Percentiles rank a stretch among this genome's conserved stretches.
These are phyloP conservation scores for Rosellinia necatrix DNA, from an alignment of 2,329 filamentous ascomycete genomes.

Conservation along the genomic window DNA sequence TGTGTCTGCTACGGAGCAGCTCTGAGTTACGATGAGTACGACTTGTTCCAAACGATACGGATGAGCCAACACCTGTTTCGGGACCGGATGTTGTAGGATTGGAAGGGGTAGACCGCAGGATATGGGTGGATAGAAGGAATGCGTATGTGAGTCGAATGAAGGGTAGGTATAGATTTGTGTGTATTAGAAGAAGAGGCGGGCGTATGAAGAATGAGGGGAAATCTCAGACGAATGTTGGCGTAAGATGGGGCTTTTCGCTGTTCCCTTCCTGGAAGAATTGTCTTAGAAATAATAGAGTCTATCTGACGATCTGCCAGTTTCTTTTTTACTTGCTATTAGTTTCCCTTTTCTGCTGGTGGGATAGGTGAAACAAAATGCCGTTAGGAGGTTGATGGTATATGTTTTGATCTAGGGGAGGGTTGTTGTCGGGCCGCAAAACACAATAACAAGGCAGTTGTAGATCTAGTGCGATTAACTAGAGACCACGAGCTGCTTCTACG, in stretches of 20 bases:
- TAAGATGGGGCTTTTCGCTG: slow-evolving; percentile 23
- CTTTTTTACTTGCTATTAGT: slow-evolving; percentile 28
- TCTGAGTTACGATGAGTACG: slow-evolving; percentile 34
- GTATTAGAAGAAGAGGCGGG: slow-evolving; percentile 13
- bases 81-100: slow-evolving; percentile 40
- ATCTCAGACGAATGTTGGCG: slow-evolving; percentile 20
- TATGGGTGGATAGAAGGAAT: background rate
- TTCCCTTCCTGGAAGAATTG: slow-evolving; percentile 30
- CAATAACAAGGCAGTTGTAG: slow-evolving; percentile 31
- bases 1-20: slow-evolving; percentile 37
- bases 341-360: slow-evolving; percentile 22
- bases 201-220: slow-evolving; percentile 21
- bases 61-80: slow-evolving; percentile 44
- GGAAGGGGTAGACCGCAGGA: slow-evolving; percentile 11
- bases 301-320: slow-evolving; percentile 29
- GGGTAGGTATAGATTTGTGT: slow-evolving; percentile 27
- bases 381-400: slow-evolving; percentile 23
- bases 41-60: slow-evolving; percentile 40
- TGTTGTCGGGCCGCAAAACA: slow-evolving; percentile 25
- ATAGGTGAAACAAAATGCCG: slow-evolving; percentile 37
- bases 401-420: slow-evolving; percentile 11
- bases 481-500: slow-evolving; percentile 30
- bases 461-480: slow-evolving; percentile 32
- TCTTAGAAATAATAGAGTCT: slow-evolving; percentile 37
- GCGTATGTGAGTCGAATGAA: slow-evolving; percentile 6